A percentile compares a stretch with the other conserved stretches of the same genome.
These are phyloP conservation scores for Diaporthe citrichinensis DNA, from an alignment of 2,329 filamentous ascomycete genomes.

Conservation along the genomic window DNA sequence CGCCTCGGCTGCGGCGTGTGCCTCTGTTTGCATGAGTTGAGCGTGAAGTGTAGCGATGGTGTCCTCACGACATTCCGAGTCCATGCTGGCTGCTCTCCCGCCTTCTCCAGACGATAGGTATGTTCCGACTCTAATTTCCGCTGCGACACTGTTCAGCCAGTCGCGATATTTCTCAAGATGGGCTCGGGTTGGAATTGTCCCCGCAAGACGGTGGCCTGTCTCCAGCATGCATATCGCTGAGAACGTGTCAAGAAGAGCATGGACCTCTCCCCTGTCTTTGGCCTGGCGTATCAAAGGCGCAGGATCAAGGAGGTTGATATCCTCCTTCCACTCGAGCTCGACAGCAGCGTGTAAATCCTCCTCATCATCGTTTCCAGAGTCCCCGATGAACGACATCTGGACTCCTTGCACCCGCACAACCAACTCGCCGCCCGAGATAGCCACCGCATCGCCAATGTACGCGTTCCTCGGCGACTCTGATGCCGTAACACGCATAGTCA, in stretches of 20 bases:
- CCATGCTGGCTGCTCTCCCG: background rate
- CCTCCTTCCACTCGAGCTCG: constrained; percentile 9
- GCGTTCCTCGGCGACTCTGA: background rate
- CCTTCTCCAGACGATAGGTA: background rate
- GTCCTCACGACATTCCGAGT: background rate
- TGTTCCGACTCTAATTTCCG: background rate
- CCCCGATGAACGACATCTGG: background rate
- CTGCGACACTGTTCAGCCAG: background rate
- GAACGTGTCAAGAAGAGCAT: background rate
- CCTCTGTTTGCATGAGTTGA: background rate
- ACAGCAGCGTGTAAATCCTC: constrained; percentile 19
- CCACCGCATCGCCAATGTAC: background rate
- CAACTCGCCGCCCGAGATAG: background rate
- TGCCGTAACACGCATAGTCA: background rate
- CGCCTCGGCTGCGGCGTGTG: background rate
- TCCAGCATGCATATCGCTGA: background rate
- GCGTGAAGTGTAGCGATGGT: background rate
- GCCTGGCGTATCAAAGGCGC: background rate
- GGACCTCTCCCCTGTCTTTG: background rate
- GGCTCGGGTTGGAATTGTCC: background rate
- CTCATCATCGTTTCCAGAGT: background rate
- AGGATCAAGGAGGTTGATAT: background rate
- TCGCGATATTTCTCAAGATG: background rate
- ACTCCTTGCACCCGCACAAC: background rate
- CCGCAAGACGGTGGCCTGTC: background rate